These are phyloP conservation scores for Serendipita indica DNA, from an alignment of 768 basidiomycete species.

Conservation along the genomic window DNA sequence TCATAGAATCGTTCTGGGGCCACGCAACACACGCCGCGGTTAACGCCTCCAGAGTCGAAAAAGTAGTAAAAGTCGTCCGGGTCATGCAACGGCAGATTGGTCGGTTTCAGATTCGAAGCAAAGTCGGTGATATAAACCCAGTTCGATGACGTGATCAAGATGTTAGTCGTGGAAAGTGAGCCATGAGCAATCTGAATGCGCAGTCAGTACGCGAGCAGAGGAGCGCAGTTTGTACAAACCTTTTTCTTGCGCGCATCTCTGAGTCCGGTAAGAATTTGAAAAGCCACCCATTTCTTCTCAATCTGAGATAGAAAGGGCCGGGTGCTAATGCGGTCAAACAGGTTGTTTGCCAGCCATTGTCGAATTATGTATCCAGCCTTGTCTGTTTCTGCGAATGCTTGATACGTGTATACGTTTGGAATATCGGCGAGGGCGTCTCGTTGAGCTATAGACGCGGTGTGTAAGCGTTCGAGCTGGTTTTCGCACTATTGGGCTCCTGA, in stretches of 20 bases:
- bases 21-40: constrained; percentile 84
- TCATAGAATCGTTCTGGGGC: constrained; percentile 94
- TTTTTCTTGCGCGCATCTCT: constrained; percentile 66
- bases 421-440: constrained; percentile 72
- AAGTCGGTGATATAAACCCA: constrained; percentile 94
- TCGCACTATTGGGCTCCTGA: constrained; percentile 11
- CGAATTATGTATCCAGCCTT: constrained; percentile 89
- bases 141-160: constrained; percentile 92
- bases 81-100: constrained; percentile 87
- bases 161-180: constrained; percentile 94
- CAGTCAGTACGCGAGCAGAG: background rate
- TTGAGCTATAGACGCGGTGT: constrained; percentile 45
- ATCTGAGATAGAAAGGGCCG: constrained; percentile 82
- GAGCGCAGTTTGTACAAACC: constrained; percentile 19
- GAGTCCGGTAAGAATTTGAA: constrained; percentile 76
- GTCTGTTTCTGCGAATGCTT: constrained; percentile 84
- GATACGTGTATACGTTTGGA: constrained; percentile 78
- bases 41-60: constrained; percentile 70
- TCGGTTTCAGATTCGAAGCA: constrained; percentile 80
- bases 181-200: constrained; percentile 66
- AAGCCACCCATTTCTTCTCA: constrained; percentile 98
- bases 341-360: constrained; percentile 86
- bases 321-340: constrained; percentile 96
- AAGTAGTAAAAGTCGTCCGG: constrained; percentile 96
- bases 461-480: background rate